Evolutionary conservation across 345 rosid genomes (phyloP), one percentile per base, ranked within the genome.

Genomic region (Eucalyptus cloeziana): DNA sequence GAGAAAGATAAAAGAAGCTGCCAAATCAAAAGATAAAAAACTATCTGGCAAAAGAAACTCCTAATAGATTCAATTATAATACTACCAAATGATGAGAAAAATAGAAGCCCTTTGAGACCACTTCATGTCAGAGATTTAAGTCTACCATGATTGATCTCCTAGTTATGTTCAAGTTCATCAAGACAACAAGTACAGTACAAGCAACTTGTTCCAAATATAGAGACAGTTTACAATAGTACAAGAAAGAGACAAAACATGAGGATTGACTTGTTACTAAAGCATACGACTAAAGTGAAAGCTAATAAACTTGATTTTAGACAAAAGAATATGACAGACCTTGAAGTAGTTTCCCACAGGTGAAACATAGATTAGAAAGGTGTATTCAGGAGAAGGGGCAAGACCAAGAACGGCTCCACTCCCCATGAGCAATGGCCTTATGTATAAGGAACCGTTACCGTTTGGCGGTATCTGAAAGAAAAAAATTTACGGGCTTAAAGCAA

Each of bases 371-470:
- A 98, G 90, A 92, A 98, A 97, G 88, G 98, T 98, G 90, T 95
- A 98, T 89, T 98, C 99, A 40, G 99, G 99, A 86, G 99, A 95
- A 91, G 99, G 99, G 13, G 98, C 97, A 92, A 97, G 97, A 92
- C 99, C 99, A 91, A 98, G 99, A 93, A 97, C 97, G 87, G 99
- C 97, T 90, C 99, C 99, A 90, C 95, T 97, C 47, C 99, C 99
- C 97, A 98, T 95, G 83, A 98, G 92, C 94, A 98, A 94, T 86
- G 98, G 99, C 91, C 99, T 94, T 47, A 98, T 92, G 86, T 96
- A 98, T 67, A 98, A 94, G 50, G 99, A 95, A 79, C 99, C 99
- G 93, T 98, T 98, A 91, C 99, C 99, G 6, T 95, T 86, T 52
- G 99, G 99, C 31, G 99, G 99, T 80, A 98, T 90, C 99, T 96